These are phyloP conservation scores for Pyricularia sp. DNA, from an alignment of 2,329 filamentous ascomycete species.

Conservation along the genomic window DNA sequence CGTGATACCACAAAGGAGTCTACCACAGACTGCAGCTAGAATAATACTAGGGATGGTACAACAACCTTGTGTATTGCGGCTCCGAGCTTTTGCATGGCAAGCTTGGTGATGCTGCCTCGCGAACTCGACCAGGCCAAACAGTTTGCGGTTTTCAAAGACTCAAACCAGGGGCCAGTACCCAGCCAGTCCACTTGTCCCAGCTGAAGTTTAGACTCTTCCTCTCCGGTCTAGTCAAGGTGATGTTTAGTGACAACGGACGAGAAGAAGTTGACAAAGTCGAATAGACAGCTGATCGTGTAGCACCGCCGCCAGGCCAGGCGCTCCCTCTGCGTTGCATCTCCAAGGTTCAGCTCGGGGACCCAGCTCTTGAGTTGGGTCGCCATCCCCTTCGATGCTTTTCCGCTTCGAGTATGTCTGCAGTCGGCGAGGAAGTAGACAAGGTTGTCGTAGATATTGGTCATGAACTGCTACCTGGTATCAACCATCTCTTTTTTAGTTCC, in stretches of 20 bases:
- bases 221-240: conserved; percentile 9
- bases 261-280: conserved; percentile 38
- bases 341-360: conserved; percentile 30
- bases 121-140: conserved; percentile 37
- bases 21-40: not conserved
- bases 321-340: conserved; percentile 25
- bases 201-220: not conserved
- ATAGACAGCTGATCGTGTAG: conserved; percentile 43
- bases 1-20: not conserved
- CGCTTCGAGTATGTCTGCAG: conserved; percentile 31
- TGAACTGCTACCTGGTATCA: not conserved
- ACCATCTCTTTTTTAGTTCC: not conserved
- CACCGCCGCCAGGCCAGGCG: conserved; percentile 33
- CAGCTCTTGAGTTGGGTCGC: conserved; percentile 25
- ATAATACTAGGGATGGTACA: not conserved
- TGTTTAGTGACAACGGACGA: conserved; percentile 27
- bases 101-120: conserved; percentile 29
- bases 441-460: not conserved
- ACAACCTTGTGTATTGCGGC: not conserved
- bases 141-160: conserved; percentile 22
- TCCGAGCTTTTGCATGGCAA: conserved; percentile 33
- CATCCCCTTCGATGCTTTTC: conserved; percentile 36
- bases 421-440: conserved; percentile 20
- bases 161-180: conserved; percentile 23
- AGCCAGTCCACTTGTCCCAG: conserved; percentile 33